phyloP scores from a whole-genome alignment of 306 rosid genomes.

The Alnus rubra region DNA sequence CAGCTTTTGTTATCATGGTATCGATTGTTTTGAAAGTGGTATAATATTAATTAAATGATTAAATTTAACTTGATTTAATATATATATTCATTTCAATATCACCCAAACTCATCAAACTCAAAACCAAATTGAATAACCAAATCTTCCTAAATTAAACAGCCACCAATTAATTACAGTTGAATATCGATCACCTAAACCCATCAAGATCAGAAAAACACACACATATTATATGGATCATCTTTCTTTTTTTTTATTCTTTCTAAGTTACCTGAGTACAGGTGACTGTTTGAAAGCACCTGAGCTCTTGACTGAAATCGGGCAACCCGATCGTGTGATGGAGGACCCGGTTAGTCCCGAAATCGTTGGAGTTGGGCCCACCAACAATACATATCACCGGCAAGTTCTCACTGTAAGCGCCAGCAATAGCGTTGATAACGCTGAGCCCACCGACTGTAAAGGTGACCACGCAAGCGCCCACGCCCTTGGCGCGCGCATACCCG shows the following conservation, averaged over 20 bases:
- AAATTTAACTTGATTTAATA: too few relatives aligned
- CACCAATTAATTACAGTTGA: too few relatives aligned
- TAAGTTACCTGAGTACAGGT: conserved; percentile 67
- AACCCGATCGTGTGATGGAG: conserved; percentile 86
- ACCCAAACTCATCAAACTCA: conserved; percentile 1
- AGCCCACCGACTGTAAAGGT: conserved; percentile 96
- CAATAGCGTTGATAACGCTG: conserved; percentile 83
- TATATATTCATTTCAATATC: neutral
- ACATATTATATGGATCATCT: neutral
- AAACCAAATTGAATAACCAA: neutral
- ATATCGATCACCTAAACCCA: neutral
- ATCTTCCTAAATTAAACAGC: too few relatives aligned
- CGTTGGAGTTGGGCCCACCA: conserved; percentile 88
- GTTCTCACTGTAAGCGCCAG: conserved; percentile 84
- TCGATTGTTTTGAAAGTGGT: too few relatives aligned
- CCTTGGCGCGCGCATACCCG: conserved; percentile 78
- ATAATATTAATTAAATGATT: too few relatives aligned
- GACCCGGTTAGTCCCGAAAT: conserved; percentile 76
- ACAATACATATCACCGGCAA: conserved; percentile 77
- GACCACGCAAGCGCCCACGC: conserved; percentile 83
- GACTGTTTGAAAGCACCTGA: conserved; percentile 69
- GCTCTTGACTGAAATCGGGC: conserved; percentile 79
- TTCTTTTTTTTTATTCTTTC: too few relatives aligned
- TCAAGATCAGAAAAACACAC: neutral
- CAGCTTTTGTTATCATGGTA: too few relatives aligned